Conservation (phyloP, 2,329 filamentous ascomycete species). For the Colletotrichum cordylinicola region DNA sequence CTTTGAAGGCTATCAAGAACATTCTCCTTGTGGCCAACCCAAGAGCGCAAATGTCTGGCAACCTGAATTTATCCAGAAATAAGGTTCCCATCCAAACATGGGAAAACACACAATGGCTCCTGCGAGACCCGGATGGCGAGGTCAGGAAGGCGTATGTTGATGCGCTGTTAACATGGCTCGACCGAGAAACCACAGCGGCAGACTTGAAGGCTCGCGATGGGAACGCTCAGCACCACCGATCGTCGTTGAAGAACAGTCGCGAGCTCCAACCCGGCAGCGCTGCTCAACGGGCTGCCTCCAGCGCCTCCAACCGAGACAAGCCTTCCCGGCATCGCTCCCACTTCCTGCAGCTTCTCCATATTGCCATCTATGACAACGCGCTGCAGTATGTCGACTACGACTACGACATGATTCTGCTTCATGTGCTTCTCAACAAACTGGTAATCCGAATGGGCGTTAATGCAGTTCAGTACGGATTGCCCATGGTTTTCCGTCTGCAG, state of each 20-base stretch:
- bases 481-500: constrained; percentile 89
- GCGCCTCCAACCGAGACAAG: constrained; percentile 67
- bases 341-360: constrained; percentile 82
- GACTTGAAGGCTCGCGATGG: constrained; percentile 70
- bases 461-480: constrained; percentile 76
- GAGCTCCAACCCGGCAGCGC: constrained; percentile 47
- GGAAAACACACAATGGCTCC: constrained; percentile 95
- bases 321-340: constrained; percentile 61
- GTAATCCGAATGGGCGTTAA: constrained; percentile 83
- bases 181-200: constrained; percentile 73
- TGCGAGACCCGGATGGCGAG: constrained; percentile 77
- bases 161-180: constrained; percentile 83
- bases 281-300: constrained; percentile 72
- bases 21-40: constrained; percentile 84
- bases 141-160: constrained; percentile 88
- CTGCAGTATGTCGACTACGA: constrained; percentile 76
- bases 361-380: constrained; percentile 89
- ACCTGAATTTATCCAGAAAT: constrained; percentile 72
- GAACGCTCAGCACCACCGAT: constrained; percentile 49
- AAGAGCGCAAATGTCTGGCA: constrained; percentile 62
- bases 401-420: constrained; percentile 76
- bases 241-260: constrained; percentile 44
- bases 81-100: constrained; percentile 82
- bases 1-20: constrained; percentile 80
- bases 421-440: constrained; percentile 78